Conservation (phyloP, 805 yeast species). For the Metschnikowia kofuensis region DNA sequence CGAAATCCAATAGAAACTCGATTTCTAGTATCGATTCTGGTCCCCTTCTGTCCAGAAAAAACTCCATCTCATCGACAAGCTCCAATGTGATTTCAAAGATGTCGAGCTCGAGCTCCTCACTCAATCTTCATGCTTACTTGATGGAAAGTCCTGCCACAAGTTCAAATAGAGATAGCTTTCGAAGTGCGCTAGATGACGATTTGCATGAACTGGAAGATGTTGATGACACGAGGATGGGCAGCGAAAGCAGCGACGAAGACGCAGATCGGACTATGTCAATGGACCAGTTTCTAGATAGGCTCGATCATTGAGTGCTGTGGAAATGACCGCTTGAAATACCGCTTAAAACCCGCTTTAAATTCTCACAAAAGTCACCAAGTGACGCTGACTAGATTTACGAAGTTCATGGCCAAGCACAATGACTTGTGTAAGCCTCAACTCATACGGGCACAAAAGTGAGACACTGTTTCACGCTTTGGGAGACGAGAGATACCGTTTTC, state of each 20-base stretch:
- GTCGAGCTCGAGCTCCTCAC: constrained; percentile 38
- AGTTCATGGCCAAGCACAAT: too few species aligned
- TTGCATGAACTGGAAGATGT: not conserved
- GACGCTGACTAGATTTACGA: too few species aligned
- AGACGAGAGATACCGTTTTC: too few species aligned
- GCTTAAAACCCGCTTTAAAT: too few species aligned
- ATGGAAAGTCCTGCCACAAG: constrained; percentile 29
- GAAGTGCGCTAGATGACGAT: not conserved
- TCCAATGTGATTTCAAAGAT: constrained; percentile 29
- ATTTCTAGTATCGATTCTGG: constrained; percentile 13
- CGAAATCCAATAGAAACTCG: constrained; percentile 11
- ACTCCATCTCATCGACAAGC: constrained; percentile 24
- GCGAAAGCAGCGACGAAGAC: constrained; percentile 3
- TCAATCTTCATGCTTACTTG: constrained; percentile 41
- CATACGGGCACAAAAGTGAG: too few species aligned
- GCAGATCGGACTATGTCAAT: constrained; percentile 19
- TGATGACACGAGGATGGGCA: not conserved
- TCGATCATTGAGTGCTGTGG: not conserved
- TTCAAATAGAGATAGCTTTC: constrained; percentile 1
- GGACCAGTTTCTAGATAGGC: constrained; percentile 16
- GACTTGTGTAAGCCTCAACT: too few species aligned
- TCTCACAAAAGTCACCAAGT: too few species aligned
- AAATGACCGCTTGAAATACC: too few species aligned
- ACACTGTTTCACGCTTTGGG: too few species aligned
- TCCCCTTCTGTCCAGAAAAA: constrained; percentile 22